A percentile compares a stretch with the other conserved stretches of the same genome.
These are phyloP conservation scores for Chlorociboria aeruginascens DNA, from an alignment of 495 filamentous ascomycete genomes.

Conservation along the genomic window DNA sequence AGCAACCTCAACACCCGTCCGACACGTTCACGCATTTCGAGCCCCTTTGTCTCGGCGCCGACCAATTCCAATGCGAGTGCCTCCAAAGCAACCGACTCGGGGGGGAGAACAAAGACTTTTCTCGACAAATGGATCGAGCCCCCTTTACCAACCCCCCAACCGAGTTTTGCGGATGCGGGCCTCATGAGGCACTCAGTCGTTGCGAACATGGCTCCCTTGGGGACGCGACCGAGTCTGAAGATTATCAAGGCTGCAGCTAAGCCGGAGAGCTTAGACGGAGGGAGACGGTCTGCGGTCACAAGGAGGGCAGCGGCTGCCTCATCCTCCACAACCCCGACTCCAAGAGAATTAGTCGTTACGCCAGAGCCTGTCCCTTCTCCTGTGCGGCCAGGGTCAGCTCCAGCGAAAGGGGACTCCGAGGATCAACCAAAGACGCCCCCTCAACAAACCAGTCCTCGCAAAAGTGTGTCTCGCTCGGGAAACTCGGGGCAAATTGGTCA, in stretches of 20 bases:
- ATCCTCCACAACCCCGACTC: constrained; percentile 9
- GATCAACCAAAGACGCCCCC: not conserved
- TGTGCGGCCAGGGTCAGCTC: not conserved
- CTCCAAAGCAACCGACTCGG: not conserved
- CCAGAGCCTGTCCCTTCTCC: constrained; percentile 9
- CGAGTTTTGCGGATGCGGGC: constrained; percentile 60
- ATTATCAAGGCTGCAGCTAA: constrained; percentile 7
- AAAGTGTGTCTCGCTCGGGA: constrained; percentile 2
- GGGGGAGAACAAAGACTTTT: constrained; percentile 23
- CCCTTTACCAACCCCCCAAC: constrained; percentile 43
- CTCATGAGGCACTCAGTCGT: constrained; percentile 50
- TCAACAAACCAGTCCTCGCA: constrained; percentile 3
- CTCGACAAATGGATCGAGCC: constrained; percentile 63
- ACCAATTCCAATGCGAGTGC: constrained; percentile 21
- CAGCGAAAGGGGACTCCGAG: not conserved
- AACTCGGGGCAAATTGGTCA: constrained; percentile 5
- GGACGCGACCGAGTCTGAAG: constrained; percentile 41
- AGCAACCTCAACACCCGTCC: constrained; percentile 3
- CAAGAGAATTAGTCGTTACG: constrained; percentile 8
- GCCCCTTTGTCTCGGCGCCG: constrained; percentile 28
- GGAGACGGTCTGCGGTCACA: not conserved
- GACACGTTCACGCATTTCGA: constrained; percentile 26
- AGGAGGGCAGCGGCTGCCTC: constrained; percentile 1
- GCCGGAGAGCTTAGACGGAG: not conserved
- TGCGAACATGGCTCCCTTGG: constrained; percentile 59